Percentiles rank a stretch among this genome's conserved stretches.
Conservation (phyloP, 2,329 filamentous ascomycete species). For the Epichloe gansuensis region DNA sequence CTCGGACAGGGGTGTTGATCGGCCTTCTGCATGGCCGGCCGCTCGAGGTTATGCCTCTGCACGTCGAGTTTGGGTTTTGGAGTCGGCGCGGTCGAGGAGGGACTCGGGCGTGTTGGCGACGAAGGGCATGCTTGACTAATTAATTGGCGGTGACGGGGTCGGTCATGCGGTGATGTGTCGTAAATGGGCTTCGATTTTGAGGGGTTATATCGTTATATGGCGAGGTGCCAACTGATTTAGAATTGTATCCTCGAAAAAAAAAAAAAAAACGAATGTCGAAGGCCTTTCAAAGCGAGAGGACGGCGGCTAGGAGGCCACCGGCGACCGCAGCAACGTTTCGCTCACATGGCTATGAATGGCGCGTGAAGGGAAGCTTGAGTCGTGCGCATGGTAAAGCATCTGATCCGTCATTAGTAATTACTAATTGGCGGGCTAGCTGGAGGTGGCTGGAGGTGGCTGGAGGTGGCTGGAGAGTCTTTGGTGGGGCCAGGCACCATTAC, state of each 20-base stretch:
- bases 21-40: slow-evolving; percentile 76
- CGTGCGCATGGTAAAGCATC: too few relatives aligned
- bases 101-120: slow-evolving; percentile 62
- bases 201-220: neutral
- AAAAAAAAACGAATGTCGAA: too few relatives aligned
- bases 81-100: slow-evolving; percentile 66
- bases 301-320: neutral
- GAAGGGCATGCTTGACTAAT: slow-evolving; percentile 23
- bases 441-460: neutral
- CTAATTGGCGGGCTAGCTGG: too few relatives aligned
- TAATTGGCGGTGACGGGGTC: neutral
- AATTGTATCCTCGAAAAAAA: too few relatives aligned
- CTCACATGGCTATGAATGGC: neutral
- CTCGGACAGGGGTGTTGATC: slow-evolving; percentile 29
- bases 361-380: neutral
- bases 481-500: too few relatives aligned
- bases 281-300: neutral
- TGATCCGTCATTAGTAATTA: neutral
- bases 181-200: neutral
- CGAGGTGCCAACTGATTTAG: neutral
- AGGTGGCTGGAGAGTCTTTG: neutral
- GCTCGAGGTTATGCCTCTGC: slow-evolving; percentile 70
- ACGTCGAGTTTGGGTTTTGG: slow-evolving; percentile 70
- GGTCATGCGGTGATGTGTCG: neutral
- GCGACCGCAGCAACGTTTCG: neutral